A percentile compares a stretch with the other conserved stretches of the same genome.
phyloP scores from a whole-genome alignment of 305 asterid species.

The Fraxinus floribunda region DNA sequence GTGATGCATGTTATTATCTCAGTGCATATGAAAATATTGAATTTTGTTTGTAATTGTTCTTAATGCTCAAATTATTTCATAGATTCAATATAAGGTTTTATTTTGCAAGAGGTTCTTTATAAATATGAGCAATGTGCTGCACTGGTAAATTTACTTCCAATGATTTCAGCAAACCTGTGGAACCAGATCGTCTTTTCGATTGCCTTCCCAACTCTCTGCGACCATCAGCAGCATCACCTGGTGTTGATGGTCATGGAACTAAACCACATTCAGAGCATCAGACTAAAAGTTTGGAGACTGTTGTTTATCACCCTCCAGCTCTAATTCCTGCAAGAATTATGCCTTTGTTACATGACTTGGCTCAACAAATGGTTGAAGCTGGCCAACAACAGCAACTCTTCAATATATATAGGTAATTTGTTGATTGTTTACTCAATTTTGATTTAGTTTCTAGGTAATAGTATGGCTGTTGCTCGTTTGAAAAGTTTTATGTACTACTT shows the following conservation, averaged over 20 bases:
- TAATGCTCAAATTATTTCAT: neutral
- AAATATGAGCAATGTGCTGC: neutral
- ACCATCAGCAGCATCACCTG: constrained; percentile 66
- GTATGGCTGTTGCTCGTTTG: neutral
- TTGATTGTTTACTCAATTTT: constrained; percentile 3
- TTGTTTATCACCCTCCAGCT: constrained; percentile 65
- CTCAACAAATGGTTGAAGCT: constrained; percentile 73
- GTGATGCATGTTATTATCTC: neutral
- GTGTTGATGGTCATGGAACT: constrained; percentile 40
- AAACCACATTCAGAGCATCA: constrained; percentile 56
- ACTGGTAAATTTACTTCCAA: constrained; percentile 17
- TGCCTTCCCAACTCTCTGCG: constrained; percentile 79
- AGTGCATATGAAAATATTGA: neutral
- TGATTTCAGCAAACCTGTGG: constrained; percentile 82
- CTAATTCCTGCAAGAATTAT: constrained; percentile 73
- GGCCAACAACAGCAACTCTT: constrained; percentile 71
- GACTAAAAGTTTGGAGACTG: constrained; percentile 51
- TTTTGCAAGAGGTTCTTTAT: constrained; percentile 11
- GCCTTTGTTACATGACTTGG: constrained; percentile 69
- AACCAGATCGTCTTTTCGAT: constrained; percentile 87
- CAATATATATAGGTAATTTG: constrained; percentile 59
- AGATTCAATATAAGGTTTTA: constrained; percentile 1
- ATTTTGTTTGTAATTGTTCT: neutral
- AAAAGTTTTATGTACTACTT: neutral
- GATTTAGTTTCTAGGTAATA: neutral